A percentile compares a stretch with the other conserved stretches of the same genome.
Conservation (phyloP, 2,329 filamentous ascomycete species). For the Sarocladium strictum region DNA sequence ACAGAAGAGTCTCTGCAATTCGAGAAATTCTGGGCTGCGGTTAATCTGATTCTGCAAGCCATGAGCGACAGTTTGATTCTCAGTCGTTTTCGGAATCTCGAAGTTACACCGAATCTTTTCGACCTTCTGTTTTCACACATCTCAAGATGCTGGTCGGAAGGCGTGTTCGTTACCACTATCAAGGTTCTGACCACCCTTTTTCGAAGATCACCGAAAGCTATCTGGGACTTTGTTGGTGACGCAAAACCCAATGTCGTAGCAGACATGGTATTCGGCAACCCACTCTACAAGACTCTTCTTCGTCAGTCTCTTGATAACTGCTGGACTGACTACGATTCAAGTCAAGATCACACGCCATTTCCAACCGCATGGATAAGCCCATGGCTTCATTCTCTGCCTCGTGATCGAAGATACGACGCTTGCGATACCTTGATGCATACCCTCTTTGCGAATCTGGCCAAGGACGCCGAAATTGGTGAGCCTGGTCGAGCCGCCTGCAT, state of each 20-base stretch:
- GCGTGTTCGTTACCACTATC: conserved; percentile 62
- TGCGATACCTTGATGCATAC: conserved; percentile 74
- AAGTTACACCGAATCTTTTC: conserved; percentile 56
- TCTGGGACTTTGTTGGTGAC: conserved; percentile 83
- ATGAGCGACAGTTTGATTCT: conserved; percentile 70
- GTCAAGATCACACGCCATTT: conserved; percentile 47
- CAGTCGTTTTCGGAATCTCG: conserved; percentile 68
- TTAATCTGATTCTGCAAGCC: conserved; percentile 66
- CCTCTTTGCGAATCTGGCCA: conserved; percentile 60
- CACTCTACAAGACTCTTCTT: conserved; percentile 57
- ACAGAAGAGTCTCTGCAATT: conserved; percentile 39
- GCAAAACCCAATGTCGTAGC: conserved; percentile 74
- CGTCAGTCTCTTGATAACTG: conserved; percentile 49
- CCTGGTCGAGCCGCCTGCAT: conserved; percentile 57
- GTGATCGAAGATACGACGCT: conserved; percentile 70
- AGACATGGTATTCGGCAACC: conserved; percentile 76
- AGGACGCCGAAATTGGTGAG: conserved; percentile 47
- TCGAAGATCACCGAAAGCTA: conserved; percentile 68
- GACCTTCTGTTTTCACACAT: conserved; percentile 53
- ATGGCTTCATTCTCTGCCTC: conserved; percentile 71
- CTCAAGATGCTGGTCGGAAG: conserved; percentile 40
- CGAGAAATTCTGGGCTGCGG: conserved; percentile 72
- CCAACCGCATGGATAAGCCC: conserved; percentile 73
- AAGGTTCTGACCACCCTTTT: conserved; percentile 66
- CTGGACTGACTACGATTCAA: conserved; percentile 33